A percentile compares a stretch with the other conserved stretches of the same genome.
phyloP scores from a whole-genome alignment of 192 early-diverging fungal species.

The Rhizophagus prolifer region DNA sequence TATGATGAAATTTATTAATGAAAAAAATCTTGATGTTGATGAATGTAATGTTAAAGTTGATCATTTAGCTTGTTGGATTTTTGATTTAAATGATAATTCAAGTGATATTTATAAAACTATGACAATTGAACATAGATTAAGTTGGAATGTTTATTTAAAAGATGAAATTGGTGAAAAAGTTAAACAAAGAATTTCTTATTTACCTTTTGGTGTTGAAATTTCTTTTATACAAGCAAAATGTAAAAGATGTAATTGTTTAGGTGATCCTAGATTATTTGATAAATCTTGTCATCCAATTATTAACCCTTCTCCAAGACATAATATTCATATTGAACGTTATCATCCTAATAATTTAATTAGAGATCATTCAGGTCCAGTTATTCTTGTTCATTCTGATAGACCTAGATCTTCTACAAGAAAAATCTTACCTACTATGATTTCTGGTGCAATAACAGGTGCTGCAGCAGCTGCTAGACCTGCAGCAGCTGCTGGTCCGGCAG shows the following conservation, averaged over 20 bases:
- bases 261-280: background rate
- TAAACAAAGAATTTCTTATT: background rate
- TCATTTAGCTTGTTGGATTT: background rate
- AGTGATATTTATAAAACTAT: background rate
- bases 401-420: background rate
- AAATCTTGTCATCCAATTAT: background rate
- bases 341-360: background rate
- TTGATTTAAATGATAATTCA: background rate
- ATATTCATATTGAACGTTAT: background rate
- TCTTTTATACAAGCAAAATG: background rate
- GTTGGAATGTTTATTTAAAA: conserved; percentile 1
- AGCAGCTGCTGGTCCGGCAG: background rate
- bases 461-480: background rate
- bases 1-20: background rate
- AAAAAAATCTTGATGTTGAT: background rate
- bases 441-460: background rate
- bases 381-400: conserved; percentile 8
- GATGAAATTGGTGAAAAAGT: background rate
- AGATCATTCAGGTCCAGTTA: background rate
- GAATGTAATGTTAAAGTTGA: background rate
- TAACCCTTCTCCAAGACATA: background rate
- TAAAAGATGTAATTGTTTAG: background rate
- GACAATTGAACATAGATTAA: background rate
- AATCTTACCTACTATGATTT: background rate
- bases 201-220: background rate